Conservation (phyloP, 768 basidiomycete species). For the Rhizopogon vinicolor region DNA sequence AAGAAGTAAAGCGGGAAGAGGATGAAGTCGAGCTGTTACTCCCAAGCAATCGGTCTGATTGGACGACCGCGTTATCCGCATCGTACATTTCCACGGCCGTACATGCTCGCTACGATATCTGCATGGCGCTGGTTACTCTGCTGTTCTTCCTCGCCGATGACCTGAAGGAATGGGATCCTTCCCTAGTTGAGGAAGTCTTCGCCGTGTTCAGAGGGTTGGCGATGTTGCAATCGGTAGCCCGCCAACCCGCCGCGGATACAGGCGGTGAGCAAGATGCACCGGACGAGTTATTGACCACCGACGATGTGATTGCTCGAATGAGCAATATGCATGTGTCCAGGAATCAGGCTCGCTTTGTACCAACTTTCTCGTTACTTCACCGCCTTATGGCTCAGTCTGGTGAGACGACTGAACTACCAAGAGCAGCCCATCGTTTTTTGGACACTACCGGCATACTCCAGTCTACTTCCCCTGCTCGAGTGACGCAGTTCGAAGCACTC, state of each 20-base stretch:
- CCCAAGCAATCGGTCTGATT: conserved; percentile 53
- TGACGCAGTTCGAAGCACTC: conserved; percentile 61
- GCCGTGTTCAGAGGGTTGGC: conserved; percentile 77
- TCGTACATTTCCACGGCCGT: conserved; percentile 59
- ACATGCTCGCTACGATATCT: conserved; percentile 73
- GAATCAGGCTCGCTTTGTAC: conserved; percentile 38
- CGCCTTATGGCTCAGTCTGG: conserved; percentile 53
- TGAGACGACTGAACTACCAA: conserved; percentile 45
- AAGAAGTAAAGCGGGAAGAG: conserved; percentile 68
- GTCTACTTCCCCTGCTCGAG: conserved; percentile 62
- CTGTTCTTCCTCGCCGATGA: conserved; percentile 70
- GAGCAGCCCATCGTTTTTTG: conserved; percentile 67
- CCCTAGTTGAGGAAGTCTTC: conserved; percentile 67
- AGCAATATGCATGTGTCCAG: conserved; percentile 70
- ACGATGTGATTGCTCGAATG: conserved; percentile 61
- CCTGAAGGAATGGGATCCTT: conserved; percentile 57
- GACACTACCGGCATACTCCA: conserved; percentile 62
- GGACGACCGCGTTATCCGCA: conserved; percentile 57
- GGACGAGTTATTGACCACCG: conserved; percentile 39
- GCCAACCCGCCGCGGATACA: conserved; percentile 49
- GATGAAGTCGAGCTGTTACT: conserved; percentile 57
- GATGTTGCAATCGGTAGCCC: conserved; percentile 58
- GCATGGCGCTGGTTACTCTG: conserved; percentile 57
- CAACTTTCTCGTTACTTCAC: conserved; percentile 61
- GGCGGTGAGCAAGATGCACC: conserved; percentile 26